phyloP scores from a whole-genome alignment of 1,139 yeast species.

The Zygosaccharomyces pseudobailii region DNA sequence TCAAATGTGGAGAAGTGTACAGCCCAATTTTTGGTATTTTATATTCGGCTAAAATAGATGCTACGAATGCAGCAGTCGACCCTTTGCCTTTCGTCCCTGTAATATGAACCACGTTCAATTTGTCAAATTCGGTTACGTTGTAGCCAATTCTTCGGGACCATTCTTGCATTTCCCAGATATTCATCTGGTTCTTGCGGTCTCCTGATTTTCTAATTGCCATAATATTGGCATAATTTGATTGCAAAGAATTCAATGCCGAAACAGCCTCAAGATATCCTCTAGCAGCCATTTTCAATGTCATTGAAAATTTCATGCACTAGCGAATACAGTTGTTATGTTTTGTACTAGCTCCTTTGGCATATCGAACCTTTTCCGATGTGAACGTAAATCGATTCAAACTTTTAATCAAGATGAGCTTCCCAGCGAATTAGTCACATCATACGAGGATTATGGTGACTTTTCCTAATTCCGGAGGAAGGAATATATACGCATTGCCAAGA shows the following conservation, averaged over 20 bases:
- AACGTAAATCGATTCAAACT: too few relatives aligned
- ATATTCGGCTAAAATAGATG: slow-evolving; percentile 71
- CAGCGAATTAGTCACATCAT: neutral
- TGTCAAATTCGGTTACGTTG: slow-evolving; percentile 60
- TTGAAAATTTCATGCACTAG: slow-evolving; percentile 17
- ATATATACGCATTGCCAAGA: neutral
- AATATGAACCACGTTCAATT: slow-evolving; percentile 76
- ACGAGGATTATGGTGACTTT: neutral
- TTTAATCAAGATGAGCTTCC: neutral
- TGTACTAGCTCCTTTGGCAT: neutral
- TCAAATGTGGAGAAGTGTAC: slow-evolving; percentile 93
- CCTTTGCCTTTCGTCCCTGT: slow-evolving; percentile 99
- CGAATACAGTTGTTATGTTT: neutral
- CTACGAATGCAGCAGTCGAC: slow-evolving; percentile 92
- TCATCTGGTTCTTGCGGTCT: slow-evolving; percentile 59
- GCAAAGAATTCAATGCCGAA: slow-evolving; percentile 75
- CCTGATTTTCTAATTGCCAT: slow-evolving; percentile 78
- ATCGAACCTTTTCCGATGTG: too few relatives aligned
- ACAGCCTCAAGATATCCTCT: slow-evolving; percentile 63
- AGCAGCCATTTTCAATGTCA: slow-evolving; percentile 21
- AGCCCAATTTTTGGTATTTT: slow-evolving; percentile 62
- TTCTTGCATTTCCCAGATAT: slow-evolving; percentile 84
- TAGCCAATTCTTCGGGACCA: slow-evolving; percentile 89
- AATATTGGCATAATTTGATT: slow-evolving; percentile 84
- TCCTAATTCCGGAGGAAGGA: neutral